Evolutionary conservation across 2,329 filamentous ascomycete genomes (phyloP), one percentile per base, ranked within the genome.

Genomic region (Fragosphaeria purpurea): DNA sequence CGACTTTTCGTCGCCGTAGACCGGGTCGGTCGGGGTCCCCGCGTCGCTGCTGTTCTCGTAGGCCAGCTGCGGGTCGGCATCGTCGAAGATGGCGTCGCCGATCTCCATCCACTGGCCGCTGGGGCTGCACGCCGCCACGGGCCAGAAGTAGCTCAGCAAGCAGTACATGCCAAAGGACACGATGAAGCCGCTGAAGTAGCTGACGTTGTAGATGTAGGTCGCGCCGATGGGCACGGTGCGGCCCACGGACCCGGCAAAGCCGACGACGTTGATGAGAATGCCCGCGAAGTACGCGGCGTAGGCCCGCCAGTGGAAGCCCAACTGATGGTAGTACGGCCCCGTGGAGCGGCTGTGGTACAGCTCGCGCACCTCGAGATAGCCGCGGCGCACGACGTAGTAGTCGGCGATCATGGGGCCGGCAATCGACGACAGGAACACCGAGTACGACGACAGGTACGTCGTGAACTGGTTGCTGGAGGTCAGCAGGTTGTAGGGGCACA

Each of bases 381-480:
- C 90, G 52, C 77, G 82, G 52, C 90, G 85, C 5, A 95, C 86
- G 50, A 85, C 55, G 67, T 94, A 96, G 71, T 96, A 96, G 66
- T 96, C 90, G 58, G 76, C 79, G 53, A 89, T 73, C 70, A 95
- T 93, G 56, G 95, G 88, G n/a, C 90, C 90, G 0, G 88, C 89
- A 55, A 96, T 94, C 42, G 86, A 88, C 53, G 86, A 90, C n/a
- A 96, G 76, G 69, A 96, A 96, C 51, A 96, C 88, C 4, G 86
- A 89, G 71, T 95, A 95, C 1, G 90, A 85, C 1, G 86, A 93
- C 1, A 96, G 80, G 63, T 95, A 95, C 4, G 87, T 94, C 1
- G 87, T 93, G 70, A 95, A 95, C 67, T 84, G 82, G 71, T 91
- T 95, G 43, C 80, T 79, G 43, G 73, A 72, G 2, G 77, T 81